Percentiles rank a stretch among this genome's conserved stretches.
Conservation (phyloP, 2,329 filamentous ascomycete genomes). For the Podosphaera fusca region DNA sequence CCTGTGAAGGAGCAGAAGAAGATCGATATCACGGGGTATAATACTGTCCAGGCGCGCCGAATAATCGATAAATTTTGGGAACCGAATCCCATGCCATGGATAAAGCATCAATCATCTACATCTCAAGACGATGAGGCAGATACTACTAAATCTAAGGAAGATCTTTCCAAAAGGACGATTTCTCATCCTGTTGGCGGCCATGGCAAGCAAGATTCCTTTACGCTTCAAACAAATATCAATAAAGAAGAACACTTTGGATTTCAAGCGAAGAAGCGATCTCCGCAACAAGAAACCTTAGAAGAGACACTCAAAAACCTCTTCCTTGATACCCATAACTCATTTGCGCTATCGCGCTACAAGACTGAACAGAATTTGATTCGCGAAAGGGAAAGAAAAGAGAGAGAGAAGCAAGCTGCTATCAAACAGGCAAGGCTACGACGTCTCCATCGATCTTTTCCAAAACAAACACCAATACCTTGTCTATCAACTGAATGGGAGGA, state of each 20-base stretch:
- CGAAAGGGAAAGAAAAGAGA: conserved; percentile 3
- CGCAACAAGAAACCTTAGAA: background rate
- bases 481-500: conserved; percentile 20
- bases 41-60: background rate
- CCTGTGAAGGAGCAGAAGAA: too few relatives aligned
- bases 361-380: background rate
- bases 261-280: background rate
- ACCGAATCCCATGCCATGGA: background rate
- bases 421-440: conserved; percentile 10
- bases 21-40: background rate
- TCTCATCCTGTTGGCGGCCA: background rate
- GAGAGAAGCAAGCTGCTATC: conserved; percentile 6
- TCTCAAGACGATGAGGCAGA: background rate
- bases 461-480: conserved; percentile 9
- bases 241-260: background rate
- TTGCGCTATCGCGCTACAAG: background rate
- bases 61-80: background rate
- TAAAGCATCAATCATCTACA: background rate
- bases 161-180: background rate
- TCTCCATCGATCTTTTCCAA: conserved; percentile 9
- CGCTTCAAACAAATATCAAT: background rate
- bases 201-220: background rate
- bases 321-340: background rate
- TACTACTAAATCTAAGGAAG: background rate
- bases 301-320: background rate